A percentile compares a stretch with the other conserved stretches of the same genome.
Evolutionary conservation across 2,329 filamentous ascomycete genomes (phyloP).

Genomic region (Fusarium nygamai): DNA sequence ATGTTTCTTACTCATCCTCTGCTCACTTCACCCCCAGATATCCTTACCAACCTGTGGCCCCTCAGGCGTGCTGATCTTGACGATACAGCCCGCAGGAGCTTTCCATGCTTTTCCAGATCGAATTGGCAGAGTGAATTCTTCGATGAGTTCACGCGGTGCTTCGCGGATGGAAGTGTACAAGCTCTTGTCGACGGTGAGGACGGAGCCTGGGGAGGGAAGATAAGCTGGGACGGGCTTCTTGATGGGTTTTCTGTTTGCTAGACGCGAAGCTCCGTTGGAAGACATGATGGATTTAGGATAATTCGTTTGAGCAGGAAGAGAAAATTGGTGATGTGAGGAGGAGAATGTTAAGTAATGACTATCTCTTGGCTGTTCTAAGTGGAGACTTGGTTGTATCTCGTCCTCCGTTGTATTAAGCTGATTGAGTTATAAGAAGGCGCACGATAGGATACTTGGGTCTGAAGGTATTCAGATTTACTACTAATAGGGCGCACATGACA

Average conservation of each 20-base stretch:
- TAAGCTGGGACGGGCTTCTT: slow-evolving; percentile 62
- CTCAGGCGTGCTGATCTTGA: slow-evolving; percentile 78
- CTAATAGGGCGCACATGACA: neutral
- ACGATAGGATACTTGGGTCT: neutral
- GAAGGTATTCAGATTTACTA: too few relatives aligned
- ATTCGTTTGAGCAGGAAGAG: neutral
- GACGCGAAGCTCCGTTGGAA: slow-evolving; percentile 48
- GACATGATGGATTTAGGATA: slow-evolving; percentile 21
- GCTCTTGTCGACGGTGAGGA: slow-evolving; percentile 54
- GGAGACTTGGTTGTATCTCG: neutral
- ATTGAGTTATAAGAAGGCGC: neutral
- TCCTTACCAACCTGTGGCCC: slow-evolving; percentile 76
- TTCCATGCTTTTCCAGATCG: slow-evolving; percentile 79
- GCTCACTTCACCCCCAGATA: too few relatives aligned
- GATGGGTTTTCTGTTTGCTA: slow-evolving; percentile 55
- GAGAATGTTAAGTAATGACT: neutral
- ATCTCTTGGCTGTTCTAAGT: slow-evolving; percentile 11
- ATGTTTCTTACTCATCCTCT: too few relatives aligned
- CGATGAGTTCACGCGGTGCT: slow-evolving; percentile 53
- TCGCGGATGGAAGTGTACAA: slow-evolving; percentile 71
- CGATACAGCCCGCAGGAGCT: slow-evolving; percentile 73
- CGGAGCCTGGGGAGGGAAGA: slow-evolving; percentile 55
- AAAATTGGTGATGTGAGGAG: neutral
- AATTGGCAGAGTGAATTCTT: slow-evolving; percentile 73
- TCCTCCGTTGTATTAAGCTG: neutral